phyloP scores from a whole-genome alignment of 345 rosid genomes.

The Carallia brachiata region DNA sequence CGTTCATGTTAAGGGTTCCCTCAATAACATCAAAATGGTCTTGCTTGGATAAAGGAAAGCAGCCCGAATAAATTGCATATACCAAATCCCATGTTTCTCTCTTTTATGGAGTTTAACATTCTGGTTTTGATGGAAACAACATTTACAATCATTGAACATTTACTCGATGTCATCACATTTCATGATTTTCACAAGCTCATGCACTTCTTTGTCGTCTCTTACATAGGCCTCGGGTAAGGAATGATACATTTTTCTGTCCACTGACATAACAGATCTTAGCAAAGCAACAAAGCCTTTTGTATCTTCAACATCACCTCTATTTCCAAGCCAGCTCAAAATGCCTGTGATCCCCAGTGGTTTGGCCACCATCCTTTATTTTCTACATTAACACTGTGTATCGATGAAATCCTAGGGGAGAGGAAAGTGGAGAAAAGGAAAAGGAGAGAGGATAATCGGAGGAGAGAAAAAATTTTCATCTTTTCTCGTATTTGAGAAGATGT shows the following conservation, averaged over 20 bases:
- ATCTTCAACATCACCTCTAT: slow-evolving; percentile 50
- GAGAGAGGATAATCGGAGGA: too few species aligned
- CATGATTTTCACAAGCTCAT: slow-evolving; percentile 46
- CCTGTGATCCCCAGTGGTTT: slow-evolving; percentile 33
- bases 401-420: too few species aligned
- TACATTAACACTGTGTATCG: neutral
- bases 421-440: too few species aligned
- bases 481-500: too few species aligned
- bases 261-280: slow-evolving; percentile 35
- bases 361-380: slow-evolving; percentile 63
- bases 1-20: too few species aligned
- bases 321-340: slow-evolving; percentile 59
- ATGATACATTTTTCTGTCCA: slow-evolving; percentile 54
- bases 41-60: too few species aligned
- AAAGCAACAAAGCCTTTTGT: slow-evolving; percentile 48
- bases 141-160: neutral
- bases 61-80: too few species aligned
- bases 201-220: slow-evolving; percentile 42
- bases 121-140: too few species aligned
- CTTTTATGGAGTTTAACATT: too few species aligned
- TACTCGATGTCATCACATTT: slow-evolving; percentile 51
- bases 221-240: slow-evolving; percentile 51
- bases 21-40: too few species aligned
- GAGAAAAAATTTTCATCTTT: too few species aligned
- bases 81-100: too few species aligned